phyloP scores from a whole-genome alignment of 768 basidiomycete genomes.

The Leccinum uliginosum region DNA sequence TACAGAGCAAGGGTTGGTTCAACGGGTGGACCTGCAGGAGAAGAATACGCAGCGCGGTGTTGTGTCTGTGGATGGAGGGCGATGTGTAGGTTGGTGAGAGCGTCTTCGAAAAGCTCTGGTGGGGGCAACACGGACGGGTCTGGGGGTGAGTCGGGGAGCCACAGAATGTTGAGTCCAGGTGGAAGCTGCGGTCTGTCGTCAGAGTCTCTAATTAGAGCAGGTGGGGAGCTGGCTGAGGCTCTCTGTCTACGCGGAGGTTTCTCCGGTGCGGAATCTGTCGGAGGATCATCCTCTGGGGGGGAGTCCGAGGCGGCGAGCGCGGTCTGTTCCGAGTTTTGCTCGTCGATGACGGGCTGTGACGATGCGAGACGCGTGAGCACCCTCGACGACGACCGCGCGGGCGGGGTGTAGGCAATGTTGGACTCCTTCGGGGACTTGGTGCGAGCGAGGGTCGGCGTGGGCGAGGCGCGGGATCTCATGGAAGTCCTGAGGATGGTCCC shows the following conservation, averaged over 20 bases:
- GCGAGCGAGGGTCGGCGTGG: slow-evolving; percentile 17
- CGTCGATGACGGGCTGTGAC: slow-evolving; percentile 16
- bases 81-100: slow-evolving; percentile 69
- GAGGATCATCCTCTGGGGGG: slow-evolving; percentile 23
- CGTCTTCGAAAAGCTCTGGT: slow-evolving; percentile 71
- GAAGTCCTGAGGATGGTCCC: slow-evolving; percentile 61
- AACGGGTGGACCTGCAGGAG: slow-evolving; percentile 47
- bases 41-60: slow-evolving; percentile 60
- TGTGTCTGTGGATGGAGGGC: slow-evolving; percentile 81
- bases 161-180: slow-evolving; percentile 57
- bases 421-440: slow-evolving; percentile 22
- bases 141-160: slow-evolving; percentile 43
- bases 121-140: slow-evolving; percentile 49
- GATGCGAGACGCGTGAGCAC: slow-evolving; percentile 25
- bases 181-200: slow-evolving; percentile 47
- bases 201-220: slow-evolving; percentile 12
- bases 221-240: neutral
- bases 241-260: slow-evolving; percentile 23
- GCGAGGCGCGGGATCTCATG: slow-evolving; percentile 2
- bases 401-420: slow-evolving; percentile 5
- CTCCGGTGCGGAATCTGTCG: slow-evolving; percentile 19
- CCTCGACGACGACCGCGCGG: slow-evolving; percentile 10
- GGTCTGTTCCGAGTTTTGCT: slow-evolving; percentile 9
- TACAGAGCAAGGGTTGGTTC: slow-evolving; percentile 86
- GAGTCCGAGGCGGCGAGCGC: slow-evolving; percentile 16